Base-by-base conservation (phyloP, 75 land plant species). In the Cunninghamia lanceolata region DNA sequence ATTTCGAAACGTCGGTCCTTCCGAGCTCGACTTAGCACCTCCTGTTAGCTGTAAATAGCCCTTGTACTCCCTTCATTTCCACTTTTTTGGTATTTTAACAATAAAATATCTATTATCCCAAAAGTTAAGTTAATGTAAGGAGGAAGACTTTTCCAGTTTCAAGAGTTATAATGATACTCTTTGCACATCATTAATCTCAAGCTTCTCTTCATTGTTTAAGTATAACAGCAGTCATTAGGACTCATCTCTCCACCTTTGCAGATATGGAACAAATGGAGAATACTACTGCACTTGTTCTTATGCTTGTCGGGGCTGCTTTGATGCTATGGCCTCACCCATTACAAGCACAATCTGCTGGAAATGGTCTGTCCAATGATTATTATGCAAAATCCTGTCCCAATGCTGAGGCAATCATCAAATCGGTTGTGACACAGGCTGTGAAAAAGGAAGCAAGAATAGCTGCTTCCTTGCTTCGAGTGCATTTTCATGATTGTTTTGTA, bases 401-500 rank as follows among this genome's bases (percentile, higher is more conserved):
- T 0, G 90, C 71, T 2, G 92, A 90, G 77, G 19, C 77, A 13
- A 92, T 92, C 30, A 87, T 93, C 9, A 83, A 50, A 59, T 52
- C 82, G 1, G 73, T 59, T 0, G 75, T 86, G 15, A 38, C 45
- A 13, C 21, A 76, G 40, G 42, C 40, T 73, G 54, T 93, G 42
- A 46, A 84, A 6, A 52, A 32, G 9, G 96, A 88, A 28, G 84
- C 92, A 1, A 59, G 89, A 19, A 46, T 93, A 0, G 93, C 96
- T 11, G 95, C 94, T 34, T 86, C 94, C 0, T 73, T 96, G 36
- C 84, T 93, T 2, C 90, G 97, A 45, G 86, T 96, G 89, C 92
- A 93, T 74, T 94, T 94, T 87, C 96, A 94, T 84, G 94, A 94
- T 47, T 93, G 94, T 63, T 95, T 93, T 59, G 93, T 94, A 70